phyloP scores from a whole-genome alignment of 2,329 filamentous ascomycete species.

The Aspergillus tanneri region DNA sequence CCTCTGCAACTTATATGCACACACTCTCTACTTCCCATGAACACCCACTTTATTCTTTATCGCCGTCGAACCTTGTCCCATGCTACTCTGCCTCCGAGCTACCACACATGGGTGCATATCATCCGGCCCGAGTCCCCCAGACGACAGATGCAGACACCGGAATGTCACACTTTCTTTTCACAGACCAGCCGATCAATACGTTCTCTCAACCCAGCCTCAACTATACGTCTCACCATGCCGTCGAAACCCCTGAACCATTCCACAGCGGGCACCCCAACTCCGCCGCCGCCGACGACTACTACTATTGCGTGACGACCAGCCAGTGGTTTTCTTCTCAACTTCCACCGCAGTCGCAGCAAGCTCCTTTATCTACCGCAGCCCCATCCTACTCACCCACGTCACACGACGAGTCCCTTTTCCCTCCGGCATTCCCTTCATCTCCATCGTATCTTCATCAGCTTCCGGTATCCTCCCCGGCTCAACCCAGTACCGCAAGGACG shows the following conservation, averaged over 20 bases:
- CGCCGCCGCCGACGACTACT: neutral
- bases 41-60: neutral
- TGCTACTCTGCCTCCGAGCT: neutral
- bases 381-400: neutral
- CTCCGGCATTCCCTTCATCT: neutral
- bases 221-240: neutral
- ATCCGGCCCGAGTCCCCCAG: neutral
- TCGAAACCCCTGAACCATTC: neutral
- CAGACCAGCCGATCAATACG: neutral
- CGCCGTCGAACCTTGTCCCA: neutral
- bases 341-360: neutral
- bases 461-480: too few relatives aligned
- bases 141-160: neutral
- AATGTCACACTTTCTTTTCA: neutral
- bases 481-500: too few relatives aligned
- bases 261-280: slow-evolving; percentile 2
- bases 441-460: neutral
- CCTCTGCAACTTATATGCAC: neutral
- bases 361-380: neutral
- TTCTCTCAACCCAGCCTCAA: slow-evolving; percentile 1
- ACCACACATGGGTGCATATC: neutral
- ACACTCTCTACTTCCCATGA: neutral
- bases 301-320: neutral
- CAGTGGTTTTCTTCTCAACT: slow-evolving; percentile 3
- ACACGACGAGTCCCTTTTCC: neutral